These are phyloP conservation scores for Curvularia lunata DNA, from an alignment of 2,329 filamentous ascomycete genomes.

Conservation along the genomic window DNA sequence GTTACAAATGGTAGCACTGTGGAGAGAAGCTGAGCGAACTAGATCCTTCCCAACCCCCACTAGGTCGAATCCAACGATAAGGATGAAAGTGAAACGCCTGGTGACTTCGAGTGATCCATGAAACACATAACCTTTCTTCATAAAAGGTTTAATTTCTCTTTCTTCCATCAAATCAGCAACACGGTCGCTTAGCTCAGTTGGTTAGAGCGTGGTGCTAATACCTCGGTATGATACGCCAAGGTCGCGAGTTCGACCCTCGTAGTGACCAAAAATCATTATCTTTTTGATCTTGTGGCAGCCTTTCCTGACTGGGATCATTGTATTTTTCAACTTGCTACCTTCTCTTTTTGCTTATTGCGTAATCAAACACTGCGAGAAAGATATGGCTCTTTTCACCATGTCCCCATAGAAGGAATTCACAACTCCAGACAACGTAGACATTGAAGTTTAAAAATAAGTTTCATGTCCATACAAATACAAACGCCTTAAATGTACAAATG, in stretches of 20 bases:
- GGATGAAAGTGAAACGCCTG: no score
- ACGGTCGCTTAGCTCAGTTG: slow-evolving; percentile 15
- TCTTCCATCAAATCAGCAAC: slow-evolving; percentile 6
- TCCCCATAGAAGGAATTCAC: neutral
- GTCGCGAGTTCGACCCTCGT: slow-evolving; percentile 27
- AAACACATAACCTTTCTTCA: neutral
- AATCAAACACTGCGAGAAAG: neutral
- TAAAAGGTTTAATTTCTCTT: neutral
- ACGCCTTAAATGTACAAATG: neutral
- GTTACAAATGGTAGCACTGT: neutral
- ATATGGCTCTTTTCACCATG: neutral
- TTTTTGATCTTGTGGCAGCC: neutral
- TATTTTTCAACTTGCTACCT: neutral
- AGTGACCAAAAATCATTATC: slow-evolving; percentile 17
- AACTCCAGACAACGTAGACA: neutral
- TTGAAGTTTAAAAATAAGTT: neutral
- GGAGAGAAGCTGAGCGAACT: neutral
- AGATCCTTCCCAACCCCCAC: neutral
- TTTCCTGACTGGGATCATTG: no score
- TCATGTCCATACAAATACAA: neutral
- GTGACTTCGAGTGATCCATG: no score
- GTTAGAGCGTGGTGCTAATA: slow-evolving; percentile 13
- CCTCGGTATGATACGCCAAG: slow-evolving; percentile 8
- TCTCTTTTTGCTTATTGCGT: neutral
- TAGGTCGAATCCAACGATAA: no score